These are phyloP conservation scores for Hymenoscyphus scutula DNA, from an alignment of 2,329 filamentous ascomycete species.

Conservation along the genomic window DNA sequence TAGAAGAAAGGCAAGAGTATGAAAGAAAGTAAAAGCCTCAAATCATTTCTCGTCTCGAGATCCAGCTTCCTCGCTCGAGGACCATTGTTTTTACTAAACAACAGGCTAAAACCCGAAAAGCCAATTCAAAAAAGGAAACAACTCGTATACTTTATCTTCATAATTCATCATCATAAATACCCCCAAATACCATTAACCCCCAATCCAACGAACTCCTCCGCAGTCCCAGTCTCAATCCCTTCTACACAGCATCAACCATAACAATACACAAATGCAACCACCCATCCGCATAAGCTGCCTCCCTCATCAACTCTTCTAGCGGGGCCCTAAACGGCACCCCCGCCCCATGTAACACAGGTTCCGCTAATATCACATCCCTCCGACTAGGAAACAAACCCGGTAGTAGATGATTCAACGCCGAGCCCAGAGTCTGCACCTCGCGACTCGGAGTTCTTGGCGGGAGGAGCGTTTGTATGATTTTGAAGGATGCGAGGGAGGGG, in stretches of 20 bases:
- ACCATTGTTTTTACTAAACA: too few species aligned
- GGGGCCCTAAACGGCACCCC: constrained; percentile 76
- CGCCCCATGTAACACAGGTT: constrained; percentile 81
- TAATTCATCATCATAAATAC: too few species aligned
- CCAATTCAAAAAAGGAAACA: too few species aligned
- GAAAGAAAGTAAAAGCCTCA: too few species aligned
- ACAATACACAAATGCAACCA: constrained; percentile 83
- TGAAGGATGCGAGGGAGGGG: constrained; percentile 54
- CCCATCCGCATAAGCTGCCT: constrained; percentile 85
- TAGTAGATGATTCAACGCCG: constrained; percentile 70
- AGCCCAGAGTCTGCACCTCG: constrained; percentile 69
- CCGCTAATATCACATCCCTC: constrained; percentile 78
- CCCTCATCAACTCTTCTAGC: constrained; percentile 78
- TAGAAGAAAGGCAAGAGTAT: too few species aligned
- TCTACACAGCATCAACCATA: constrained; percentile 45
- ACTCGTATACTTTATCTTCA: too few species aligned
- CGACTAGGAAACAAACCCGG: constrained; percentile 85
- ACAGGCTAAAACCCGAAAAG: too few species aligned
- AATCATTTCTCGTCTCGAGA: too few species aligned
- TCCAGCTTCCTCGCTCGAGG: too few species aligned
- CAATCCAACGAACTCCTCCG: too few species aligned
- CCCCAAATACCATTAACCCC: too few species aligned
- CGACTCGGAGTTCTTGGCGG: constrained; percentile 45
- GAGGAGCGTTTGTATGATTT: constrained; percentile 74
- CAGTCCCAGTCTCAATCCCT: not conserved